These are phyloP conservation scores for Linnemannia schmuckeri DNA, from an alignment of 192 early-diverging fungal genomes.

Conservation along the genomic window DNA sequence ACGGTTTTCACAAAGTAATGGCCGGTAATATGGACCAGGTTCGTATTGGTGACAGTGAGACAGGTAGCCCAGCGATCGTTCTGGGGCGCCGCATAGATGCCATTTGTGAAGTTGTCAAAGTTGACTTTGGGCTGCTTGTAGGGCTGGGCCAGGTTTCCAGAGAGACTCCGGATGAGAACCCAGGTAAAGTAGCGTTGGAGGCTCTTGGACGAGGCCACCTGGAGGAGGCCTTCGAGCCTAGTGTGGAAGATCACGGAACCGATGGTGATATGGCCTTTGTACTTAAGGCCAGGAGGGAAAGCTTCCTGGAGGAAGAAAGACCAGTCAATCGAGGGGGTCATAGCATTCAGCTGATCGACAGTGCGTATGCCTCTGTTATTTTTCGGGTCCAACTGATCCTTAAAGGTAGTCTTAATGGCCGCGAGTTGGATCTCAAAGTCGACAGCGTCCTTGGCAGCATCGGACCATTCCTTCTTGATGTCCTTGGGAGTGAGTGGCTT, in stretches of 20 bases:
- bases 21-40: conserved; percentile 31
- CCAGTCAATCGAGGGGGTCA: conserved; percentile 48
- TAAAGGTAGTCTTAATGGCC: conserved; percentile 16
- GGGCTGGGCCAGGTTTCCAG: conserved; percentile 36
- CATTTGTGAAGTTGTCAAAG: neutral
- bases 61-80: conserved; percentile 56
- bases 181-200: conserved; percentile 66
- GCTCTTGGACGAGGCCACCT: conserved; percentile 12
- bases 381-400: neutral
- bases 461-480: conserved; percentile 8
- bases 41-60: conserved; percentile 19
- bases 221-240: conserved; percentile 36
- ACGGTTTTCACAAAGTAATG: conserved; percentile 44
- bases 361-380: neutral
- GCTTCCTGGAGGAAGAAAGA: conserved; percentile 20
- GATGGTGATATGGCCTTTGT: conserved; percentile 35
- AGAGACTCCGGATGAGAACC: conserved; percentile 46
- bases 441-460: conserved; percentile 56
- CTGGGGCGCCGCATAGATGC: neutral
- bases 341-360: conserved; percentile 25
- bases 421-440: conserved; percentile 67
- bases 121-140: too few species aligned
- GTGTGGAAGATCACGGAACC: conserved; percentile 38
- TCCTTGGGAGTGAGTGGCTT: neutral
- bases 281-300: neutral